These are phyloP conservation scores for Phytophthora tubulina DNA, from an alignment of 352 stramenopile species.

Conservation along the genomic window DNA sequence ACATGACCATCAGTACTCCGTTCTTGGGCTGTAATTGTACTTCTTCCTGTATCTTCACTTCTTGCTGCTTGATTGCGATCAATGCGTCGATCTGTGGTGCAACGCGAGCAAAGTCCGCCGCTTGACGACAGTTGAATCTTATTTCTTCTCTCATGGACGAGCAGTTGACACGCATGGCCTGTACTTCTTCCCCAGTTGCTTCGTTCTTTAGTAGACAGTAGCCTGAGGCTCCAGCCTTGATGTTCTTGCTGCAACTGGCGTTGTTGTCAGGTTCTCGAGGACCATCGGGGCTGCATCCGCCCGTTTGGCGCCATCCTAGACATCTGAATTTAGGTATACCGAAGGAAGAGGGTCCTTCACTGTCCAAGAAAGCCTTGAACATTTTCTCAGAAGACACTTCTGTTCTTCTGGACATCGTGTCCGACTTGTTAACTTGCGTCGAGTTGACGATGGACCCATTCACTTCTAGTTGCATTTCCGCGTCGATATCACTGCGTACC, in stretches of 20 bases:
- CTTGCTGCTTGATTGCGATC: conserved; percentile 13
- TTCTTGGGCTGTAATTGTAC: conserved; percentile 18
- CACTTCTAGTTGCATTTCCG: background rate
- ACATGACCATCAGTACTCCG: conserved; percentile 62
- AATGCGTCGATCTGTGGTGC: conserved; percentile 32
- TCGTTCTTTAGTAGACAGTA: conserved; percentile 39
- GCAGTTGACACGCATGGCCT: conserved; percentile 48
- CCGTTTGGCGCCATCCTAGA: conserved; percentile 34
- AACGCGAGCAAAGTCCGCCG: conserved; percentile 52
- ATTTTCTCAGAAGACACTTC: conserved; percentile 18
- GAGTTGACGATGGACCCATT: conserved; percentile 20
- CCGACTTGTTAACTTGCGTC: background rate
- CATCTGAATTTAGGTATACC: conserved; percentile 29
- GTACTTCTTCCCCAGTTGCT: conserved; percentile 36
- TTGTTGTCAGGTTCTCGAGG: conserved; percentile 30
- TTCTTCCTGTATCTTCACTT: background rate
- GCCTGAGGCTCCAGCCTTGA: conserved; percentile 33
- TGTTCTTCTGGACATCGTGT: background rate
- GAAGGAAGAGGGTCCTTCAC: conserved; percentile 18
- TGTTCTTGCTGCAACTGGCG: conserved; percentile 24
- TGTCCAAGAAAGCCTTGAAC: conserved; percentile 29
- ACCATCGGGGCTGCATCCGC: conserved; percentile 35
- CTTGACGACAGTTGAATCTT: conserved; percentile 53
- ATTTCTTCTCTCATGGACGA: conserved; percentile 34
- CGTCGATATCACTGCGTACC: conserved; percentile 6